Conservation (phyloP, 176 grass and related monocot genomes). For the Alopecurus myosuroides region DNA sequence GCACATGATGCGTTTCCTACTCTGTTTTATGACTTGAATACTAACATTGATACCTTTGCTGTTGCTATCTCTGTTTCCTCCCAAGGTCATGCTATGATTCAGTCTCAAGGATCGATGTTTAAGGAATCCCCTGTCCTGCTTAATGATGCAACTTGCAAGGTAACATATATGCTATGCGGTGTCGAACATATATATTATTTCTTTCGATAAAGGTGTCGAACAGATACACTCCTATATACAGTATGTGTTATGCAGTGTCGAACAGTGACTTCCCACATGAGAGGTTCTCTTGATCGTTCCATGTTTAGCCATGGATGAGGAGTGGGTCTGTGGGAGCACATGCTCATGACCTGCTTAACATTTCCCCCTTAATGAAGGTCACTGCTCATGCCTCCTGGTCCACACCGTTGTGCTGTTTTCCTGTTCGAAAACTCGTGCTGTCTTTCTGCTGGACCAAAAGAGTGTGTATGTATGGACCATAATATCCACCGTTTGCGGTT, state of each 20-base stretch:
- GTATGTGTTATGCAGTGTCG: not conserved
- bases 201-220: too few relatives aligned
- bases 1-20: constrained; percentile 27
- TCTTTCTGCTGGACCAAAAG: not conserved
- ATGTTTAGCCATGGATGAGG: not conserved
- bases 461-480: constrained; percentile 1
- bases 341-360: not conserved
- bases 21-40: not conserved
- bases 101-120: not conserved
- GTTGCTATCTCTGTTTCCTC: not conserved
- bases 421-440: constrained; percentile 4
- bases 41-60: not conserved
- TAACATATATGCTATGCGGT: not conserved
- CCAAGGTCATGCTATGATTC: constrained; percentile 4
- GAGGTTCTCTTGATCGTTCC: not conserved
- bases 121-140: not conserved
- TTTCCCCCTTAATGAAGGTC: constrained; percentile 11
- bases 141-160: not conserved
- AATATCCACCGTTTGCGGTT: constrained; percentile 4
- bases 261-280: not conserved
- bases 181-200: too few relatives aligned
- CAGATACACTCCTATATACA: too few relatives aligned
- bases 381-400: constrained; percentile 3
- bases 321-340: not conserved
- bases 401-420: not conserved